Conservation (phyloP, 1,139 yeast genomes). For the Saccharomyces hybrid region DNA sequence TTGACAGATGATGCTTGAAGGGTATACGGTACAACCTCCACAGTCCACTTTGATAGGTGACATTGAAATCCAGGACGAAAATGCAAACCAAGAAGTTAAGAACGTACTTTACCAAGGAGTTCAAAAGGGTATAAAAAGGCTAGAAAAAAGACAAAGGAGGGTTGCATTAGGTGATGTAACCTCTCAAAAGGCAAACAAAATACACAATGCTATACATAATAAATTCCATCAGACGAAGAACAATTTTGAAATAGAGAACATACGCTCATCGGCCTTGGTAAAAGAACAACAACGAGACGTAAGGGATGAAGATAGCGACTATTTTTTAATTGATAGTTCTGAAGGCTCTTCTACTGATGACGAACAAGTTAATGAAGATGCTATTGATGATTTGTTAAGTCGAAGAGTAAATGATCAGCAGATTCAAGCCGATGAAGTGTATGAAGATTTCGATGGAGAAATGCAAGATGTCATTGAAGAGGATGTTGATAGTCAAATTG, state of each 20-base stretch:
- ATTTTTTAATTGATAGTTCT: background rate
- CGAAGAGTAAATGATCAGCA: background rate
- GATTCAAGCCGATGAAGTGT: background rate
- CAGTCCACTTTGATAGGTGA: background rate
- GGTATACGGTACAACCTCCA: background rate
- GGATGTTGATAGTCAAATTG: slow-evolving; percentile 31
- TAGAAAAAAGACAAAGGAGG: slow-evolving; percentile 7
- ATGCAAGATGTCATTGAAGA: slow-evolving; percentile 1
- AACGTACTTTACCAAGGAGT: background rate
- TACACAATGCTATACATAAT: slow-evolving; percentile 3
- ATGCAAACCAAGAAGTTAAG: background rate
- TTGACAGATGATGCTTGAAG: background rate
- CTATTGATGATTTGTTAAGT: slow-evolving; percentile 20
- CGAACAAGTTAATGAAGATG: slow-evolving; percentile 23
- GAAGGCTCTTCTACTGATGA: slow-evolving; percentile 10
- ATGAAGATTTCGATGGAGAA: slow-evolving; percentile 2
- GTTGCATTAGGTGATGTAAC: slow-evolving; percentile 25
- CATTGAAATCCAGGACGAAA: background rate
- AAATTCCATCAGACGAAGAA: background rate
- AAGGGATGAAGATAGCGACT: background rate
- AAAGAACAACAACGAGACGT: background rate
- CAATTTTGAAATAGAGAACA: slow-evolving; percentile 15
- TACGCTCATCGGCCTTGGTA: background rate
- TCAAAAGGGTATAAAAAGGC: background rate
- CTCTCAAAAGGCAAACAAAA: slow-evolving; percentile 15